Percentiles rank a stretch among this genome's conserved stretches.
Conservation (phyloP, 306 rosid genomes). For the Canavalia ensiformis region DNA sequence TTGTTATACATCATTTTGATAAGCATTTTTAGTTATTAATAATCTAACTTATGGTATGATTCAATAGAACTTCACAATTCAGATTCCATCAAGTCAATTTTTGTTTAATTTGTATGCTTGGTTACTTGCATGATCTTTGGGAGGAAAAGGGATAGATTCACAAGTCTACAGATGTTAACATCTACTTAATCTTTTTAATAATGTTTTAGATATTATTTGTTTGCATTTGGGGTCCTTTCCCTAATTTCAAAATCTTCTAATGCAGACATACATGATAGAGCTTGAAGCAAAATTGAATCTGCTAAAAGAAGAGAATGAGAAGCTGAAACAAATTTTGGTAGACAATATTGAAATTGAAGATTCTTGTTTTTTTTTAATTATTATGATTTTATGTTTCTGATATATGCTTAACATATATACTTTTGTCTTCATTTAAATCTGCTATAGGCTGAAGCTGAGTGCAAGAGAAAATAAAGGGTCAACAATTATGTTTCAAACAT, state of each 20-base stretch:
- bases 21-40: background rate
- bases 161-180: no score
- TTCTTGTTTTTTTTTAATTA: background rate
- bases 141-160: no score
- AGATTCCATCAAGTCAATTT: background rate
- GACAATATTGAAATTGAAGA: slow-evolving; percentile 29
- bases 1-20: background rate
- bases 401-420: background rate
- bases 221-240: background rate
- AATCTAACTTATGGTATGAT: background rate
- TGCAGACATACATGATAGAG: slow-evolving; percentile 84
- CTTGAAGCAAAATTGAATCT: slow-evolving; percentile 71
- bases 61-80: no score
- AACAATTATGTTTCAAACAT: slow-evolving; percentile 7
- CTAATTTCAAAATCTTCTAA: slow-evolving; percentile 7
- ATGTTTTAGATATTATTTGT: background rate
- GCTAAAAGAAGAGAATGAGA: slow-evolving; percentile 66
- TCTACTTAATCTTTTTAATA: background rate
- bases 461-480: slow-evolving; percentile 65
- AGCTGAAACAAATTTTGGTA: slow-evolving; percentile 71
- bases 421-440: slow-evolving; percentile 25
- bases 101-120: background rate
- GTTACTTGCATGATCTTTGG: background rate
- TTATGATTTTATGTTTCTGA: background rate
- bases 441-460: slow-evolving; percentile 67